Base-by-base conservation (phyloP, 495 filamentous ascomycete species). In the Lepidopterella palustris region DNA sequence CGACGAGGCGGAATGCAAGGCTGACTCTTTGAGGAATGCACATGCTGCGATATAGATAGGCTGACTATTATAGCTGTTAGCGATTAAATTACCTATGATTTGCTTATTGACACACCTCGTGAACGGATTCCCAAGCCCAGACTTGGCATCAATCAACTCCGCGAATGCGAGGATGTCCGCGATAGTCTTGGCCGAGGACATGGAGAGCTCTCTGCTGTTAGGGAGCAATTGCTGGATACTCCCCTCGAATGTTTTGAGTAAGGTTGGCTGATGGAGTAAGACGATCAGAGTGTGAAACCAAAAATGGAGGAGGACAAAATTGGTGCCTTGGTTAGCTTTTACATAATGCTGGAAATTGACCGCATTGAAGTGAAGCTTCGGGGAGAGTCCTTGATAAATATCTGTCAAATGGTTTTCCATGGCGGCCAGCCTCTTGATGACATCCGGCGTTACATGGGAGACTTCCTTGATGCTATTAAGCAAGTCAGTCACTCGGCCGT, bases 231-330 rank as follows among this genome's bases (percentile, higher is more conserved):
- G 83, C 54, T 85, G 81, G 27, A 83, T 82, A 25, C 80, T 78
- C 18, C 84, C 85, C 53, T 87, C 87, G 61, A 90, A 89, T 0
- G 84, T 86, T 59, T 89, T 84, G 27, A 93, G 75, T 5, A 93
- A 71, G 0, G 87, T 89, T 1, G 89, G 89, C 59, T 90, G 88
- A 67, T 95, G 88, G 9, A 95, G 78, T 8, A 95, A 77, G 31
- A 92, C 87, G 56, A 95, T 90, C 40, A 92, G 73, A 0, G 89
- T 87, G 65, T 95, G 89, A 65, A 92, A 92, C 89, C 89, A 95
- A 68, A 92, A 89, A 68, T 95, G 89, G 27, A 92, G 76, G n/a
- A 95, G 78, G 54, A 92, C 86, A 59, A 92, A 95, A 48, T 87
- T 91, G 10, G 87, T 87, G 26, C 88, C 86, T 60, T 92, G 86